phyloP scores from a whole-genome alignment of 139 green algal species.

The Volvox reticuliferus region DNA sequence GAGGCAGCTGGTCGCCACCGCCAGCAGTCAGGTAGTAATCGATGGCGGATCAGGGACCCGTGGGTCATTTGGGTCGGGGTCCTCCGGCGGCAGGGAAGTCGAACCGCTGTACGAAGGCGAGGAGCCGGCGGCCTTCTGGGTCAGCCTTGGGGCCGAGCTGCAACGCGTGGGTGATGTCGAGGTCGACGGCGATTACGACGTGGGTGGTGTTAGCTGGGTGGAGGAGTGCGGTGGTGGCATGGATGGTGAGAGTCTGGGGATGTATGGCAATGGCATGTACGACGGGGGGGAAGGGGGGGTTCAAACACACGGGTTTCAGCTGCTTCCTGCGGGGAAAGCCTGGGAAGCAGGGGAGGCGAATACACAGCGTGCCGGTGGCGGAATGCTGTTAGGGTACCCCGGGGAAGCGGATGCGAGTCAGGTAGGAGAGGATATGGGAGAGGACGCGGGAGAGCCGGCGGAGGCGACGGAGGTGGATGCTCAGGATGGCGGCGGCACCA shows the following conservation, averaged over 20 bases:
- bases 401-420: background rate
- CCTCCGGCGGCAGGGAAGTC: background rate
- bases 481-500: too few relatives aligned
- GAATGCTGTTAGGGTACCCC: background rate
- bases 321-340: background rate
- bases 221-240: background rate
- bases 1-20: too few relatives aligned
- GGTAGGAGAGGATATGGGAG: background rate
- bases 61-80: background rate
- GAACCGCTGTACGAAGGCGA: constrained; percentile 21
- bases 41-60: background rate
- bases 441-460: background rate
- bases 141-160: background rate
- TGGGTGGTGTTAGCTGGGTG: background rate
- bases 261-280: background rate
- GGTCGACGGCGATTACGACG: background rate
- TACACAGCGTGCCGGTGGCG: too few relatives aligned
- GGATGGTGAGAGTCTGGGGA: background rate
- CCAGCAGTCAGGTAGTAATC: background rate
- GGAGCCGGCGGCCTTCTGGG: background rate
- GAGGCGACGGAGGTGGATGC: background rate
- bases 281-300: too few relatives aligned
- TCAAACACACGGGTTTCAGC: background rate
- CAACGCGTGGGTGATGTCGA: background rate
- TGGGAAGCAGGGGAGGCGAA: background rate